Conservation (phyloP, 352 stramenopile genomes). For the Plasmopara viticola region DNA sequence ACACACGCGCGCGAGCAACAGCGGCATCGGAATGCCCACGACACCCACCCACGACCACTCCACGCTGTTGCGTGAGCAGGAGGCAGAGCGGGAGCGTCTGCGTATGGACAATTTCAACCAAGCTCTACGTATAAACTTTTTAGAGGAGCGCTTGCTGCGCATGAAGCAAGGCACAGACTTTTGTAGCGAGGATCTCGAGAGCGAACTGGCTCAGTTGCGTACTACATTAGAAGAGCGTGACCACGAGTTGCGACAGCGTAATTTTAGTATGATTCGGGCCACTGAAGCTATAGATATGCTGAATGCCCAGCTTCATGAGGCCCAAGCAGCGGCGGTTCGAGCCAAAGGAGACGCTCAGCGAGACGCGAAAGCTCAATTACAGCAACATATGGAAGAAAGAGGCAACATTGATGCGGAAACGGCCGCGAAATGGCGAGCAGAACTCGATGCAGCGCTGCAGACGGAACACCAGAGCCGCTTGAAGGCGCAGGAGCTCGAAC, state of each 20-base stretch:
- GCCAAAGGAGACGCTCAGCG: constrained; percentile 19
- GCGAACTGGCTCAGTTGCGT: constrained; percentile 47
- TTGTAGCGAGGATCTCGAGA: constrained; percentile 53
- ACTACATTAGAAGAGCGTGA: constrained; percentile 59
- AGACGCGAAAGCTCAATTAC: constrained; percentile 27
- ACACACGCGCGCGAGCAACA: constrained; percentile 6
- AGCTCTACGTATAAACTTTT: constrained; percentile 50
- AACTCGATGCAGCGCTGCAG: constrained; percentile 30
- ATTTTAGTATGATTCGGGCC: constrained; percentile 52
- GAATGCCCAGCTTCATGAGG: constrained; percentile 32
- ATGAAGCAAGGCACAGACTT: constrained; percentile 61
- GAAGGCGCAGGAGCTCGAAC: constrained; percentile 33
- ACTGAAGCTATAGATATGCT: constrained; percentile 53
- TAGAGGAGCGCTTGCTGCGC: constrained; percentile 60
- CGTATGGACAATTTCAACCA: constrained; percentile 76
- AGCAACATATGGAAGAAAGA: constrained; percentile 20
- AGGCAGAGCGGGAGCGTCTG: constrained; percentile 50
- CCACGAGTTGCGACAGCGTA: constrained; percentile 50
- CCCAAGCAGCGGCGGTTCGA: constrained; percentile 21
- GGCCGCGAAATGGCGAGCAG: constrained; percentile 27
- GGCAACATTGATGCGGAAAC: constrained; percentile 33
- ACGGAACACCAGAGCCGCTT: constrained; percentile 26
- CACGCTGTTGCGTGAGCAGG: constrained; percentile 46
- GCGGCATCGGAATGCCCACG: constrained; percentile 4
- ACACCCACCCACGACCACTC: constrained; percentile 22